Evolutionary conservation across 2,329 filamentous ascomycete species (phyloP).

Genomic region (Ascochyta rabiei): DNA sequence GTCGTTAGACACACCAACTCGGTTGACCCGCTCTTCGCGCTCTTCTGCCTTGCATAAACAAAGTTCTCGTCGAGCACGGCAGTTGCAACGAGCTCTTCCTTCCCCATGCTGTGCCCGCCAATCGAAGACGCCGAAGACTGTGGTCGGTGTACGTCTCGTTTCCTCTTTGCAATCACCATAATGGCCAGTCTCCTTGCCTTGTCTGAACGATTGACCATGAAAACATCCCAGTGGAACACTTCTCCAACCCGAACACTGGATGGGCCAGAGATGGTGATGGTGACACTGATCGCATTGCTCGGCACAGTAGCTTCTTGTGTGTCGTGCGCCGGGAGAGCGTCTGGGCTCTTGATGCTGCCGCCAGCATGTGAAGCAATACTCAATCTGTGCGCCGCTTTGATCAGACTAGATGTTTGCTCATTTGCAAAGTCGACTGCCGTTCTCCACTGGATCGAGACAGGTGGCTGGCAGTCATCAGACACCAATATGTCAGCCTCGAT

Average conservation of each 20-base stretch:
- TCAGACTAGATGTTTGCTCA: slow-evolving; percentile 50
- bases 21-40: slow-evolving; percentile 65
- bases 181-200: slow-evolving; percentile 72
- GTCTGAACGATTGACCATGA: slow-evolving; percentile 74
- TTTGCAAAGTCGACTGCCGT: slow-evolving; percentile 71
- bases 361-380: slow-evolving; percentile 34
- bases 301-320: slow-evolving; percentile 5
- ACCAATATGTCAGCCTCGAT: slow-evolving; percentile 66
- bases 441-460: slow-evolving; percentile 70
- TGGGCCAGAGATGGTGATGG: slow-evolving; percentile 74
- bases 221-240: slow-evolving; percentile 73
- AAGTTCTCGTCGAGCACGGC: slow-evolving; percentile 75
- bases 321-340: slow-evolving; percentile 36
- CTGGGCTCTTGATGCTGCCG: slow-evolving; percentile 32
- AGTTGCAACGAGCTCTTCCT: slow-evolving; percentile 58
- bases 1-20: slow-evolving; percentile 78
- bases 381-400: slow-evolving; percentile 39
- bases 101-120: slow-evolving; percentile 37
- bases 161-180: slow-evolving; percentile 68
- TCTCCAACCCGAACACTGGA: slow-evolving; percentile 66
- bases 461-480: slow-evolving; percentile 64
- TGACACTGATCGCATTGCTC: slow-evolving; percentile 67
- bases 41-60: slow-evolving; percentile 73
- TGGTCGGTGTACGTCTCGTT: slow-evolving; percentile 56
- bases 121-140: slow-evolving; percentile 53